Conservation (phyloP, 805 yeast species). For the Sungouiella thailandica region DNA sequence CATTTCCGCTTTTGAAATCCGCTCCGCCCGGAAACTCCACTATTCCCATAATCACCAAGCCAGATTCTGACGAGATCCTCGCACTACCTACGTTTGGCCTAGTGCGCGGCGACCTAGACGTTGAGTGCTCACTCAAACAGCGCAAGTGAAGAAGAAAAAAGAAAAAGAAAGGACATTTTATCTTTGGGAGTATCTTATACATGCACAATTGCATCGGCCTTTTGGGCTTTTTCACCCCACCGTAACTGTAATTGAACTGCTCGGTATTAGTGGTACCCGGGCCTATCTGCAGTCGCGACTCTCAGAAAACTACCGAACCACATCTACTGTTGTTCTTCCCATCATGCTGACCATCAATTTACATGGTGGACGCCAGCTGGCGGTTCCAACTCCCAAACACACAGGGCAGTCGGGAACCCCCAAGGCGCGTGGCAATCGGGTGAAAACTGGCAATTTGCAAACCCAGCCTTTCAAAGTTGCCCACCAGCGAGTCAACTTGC, state of each 20-base stretch:
- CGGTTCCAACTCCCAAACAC: constrained; percentile 13
- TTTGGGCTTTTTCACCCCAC: no score
- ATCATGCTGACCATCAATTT: constrained; percentile 8
- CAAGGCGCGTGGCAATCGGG: constrained; percentile 5
- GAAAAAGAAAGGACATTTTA: no score
- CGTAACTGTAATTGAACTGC: no score
- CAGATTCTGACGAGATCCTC: neutral
- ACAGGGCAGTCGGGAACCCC: constrained; percentile 11
- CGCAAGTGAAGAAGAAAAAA: no score
- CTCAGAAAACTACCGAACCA: no score
- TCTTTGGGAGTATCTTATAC: no score
- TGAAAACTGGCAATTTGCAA: constrained; percentile 16
- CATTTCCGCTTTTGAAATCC: constrained; percentile 3
- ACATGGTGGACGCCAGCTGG: constrained; percentile 10
- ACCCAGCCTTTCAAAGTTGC: constrained; percentile 63
- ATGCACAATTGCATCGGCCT: no score
- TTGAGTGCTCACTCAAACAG: no score
- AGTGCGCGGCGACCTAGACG: no score
- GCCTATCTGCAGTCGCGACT: no score
- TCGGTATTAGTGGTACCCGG: no score
- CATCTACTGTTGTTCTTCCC: no score
- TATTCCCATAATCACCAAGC: neutral
- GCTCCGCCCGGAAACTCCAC: neutral
- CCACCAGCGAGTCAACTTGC: constrained; percentile 78
- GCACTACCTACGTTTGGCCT: neutral